phyloP scores from a whole-genome alignment of 2,329 filamentous ascomycete genomes.

The Claviceps pazoutovae region DNA sequence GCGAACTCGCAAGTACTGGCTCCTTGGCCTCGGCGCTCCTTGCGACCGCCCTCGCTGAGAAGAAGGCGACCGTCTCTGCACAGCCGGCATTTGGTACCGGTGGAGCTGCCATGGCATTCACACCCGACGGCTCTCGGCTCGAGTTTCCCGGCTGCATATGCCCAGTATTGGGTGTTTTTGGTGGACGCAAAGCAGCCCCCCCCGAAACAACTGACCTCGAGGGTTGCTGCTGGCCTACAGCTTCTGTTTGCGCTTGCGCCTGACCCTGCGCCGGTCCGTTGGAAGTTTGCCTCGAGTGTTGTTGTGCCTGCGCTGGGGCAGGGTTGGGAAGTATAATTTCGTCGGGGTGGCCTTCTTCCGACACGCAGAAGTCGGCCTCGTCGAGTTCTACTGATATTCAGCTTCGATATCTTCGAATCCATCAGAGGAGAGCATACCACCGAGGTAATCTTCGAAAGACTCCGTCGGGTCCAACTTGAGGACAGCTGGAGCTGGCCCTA shows the following conservation, averaged over 20 bases:
- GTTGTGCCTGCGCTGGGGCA: slow-evolving; percentile 10
- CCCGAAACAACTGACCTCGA: slow-evolving; percentile 10
- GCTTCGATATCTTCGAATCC: slow-evolving; percentile 23
- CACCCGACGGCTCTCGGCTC: slow-evolving; percentile 11
- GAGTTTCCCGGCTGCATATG: slow-evolving; percentile 9
- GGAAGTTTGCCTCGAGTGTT: slow-evolving; percentile 8
- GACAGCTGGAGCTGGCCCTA: not conserved
- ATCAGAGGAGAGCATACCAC: slow-evolving; percentile 29
- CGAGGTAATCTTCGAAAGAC: slow-evolving; percentile 38
- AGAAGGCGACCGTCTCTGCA: slow-evolving; percentile 4
- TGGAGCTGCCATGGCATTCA: slow-evolving; percentile 28
- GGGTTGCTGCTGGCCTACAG: slow-evolving; percentile 1
- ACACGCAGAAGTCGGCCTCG: slow-evolving; percentile 60
- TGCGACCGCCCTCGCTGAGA: slow-evolving; percentile 6
- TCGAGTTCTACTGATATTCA: slow-evolving; percentile 48
- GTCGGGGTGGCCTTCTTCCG: slow-evolving; percentile 59
- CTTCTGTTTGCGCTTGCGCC: slow-evolving; percentile 8
- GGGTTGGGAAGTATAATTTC: slow-evolving; percentile 47
- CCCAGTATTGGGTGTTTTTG: slow-evolving; percentile 21
- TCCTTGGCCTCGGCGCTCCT: slow-evolving; percentile 25
- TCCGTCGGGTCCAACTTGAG: slow-evolving; percentile 23
- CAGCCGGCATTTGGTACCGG: slow-evolving; percentile 21
- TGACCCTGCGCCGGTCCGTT: slow-evolving; percentile 10
- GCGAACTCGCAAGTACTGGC: slow-evolving; percentile 10
- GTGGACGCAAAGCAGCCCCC: slow-evolving; percentile 9